A percentile compares a stretch with the other conserved stretches of the same genome.
These are phyloP conservation scores for Beauveria rudraprayagi DNA, from an alignment of 2,329 filamentous ascomycete genomes.

Conservation along the genomic window DNA sequence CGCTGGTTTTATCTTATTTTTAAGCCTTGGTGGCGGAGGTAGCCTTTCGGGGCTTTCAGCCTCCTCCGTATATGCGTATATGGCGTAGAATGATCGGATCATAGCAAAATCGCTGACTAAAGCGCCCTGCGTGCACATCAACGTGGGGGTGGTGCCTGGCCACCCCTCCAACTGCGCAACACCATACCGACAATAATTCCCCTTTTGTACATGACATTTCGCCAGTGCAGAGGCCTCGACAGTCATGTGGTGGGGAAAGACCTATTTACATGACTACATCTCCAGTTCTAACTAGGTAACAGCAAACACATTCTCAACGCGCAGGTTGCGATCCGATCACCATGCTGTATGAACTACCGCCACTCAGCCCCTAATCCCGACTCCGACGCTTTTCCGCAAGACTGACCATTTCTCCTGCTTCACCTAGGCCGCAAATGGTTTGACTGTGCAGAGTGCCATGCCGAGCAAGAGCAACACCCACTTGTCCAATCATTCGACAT, in stretches of 20 bases:
- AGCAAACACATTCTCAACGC: constrained; percentile 99
- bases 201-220: not conserved
- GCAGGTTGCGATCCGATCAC: constrained; percentile 89
- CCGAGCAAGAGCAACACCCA: constrained; percentile 68
- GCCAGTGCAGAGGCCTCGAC: not conserved
- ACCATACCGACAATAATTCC: not conserved
- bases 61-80: too few relatives aligned
- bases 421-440: constrained; percentile 85
- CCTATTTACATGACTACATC: not conserved
- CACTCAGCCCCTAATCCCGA: not conserved
- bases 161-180: constrained; percentile 1
- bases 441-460: constrained; percentile 93
- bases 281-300: constrained; percentile 11
- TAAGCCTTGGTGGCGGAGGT: too few relatives aligned
- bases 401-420: not conserved
- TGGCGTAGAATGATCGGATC: too few relatives aligned
- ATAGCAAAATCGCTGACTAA: constrained; percentile 1
- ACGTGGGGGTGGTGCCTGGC: not conserved
- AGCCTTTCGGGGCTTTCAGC: too few relatives aligned
- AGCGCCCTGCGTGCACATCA: not conserved
- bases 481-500: constrained; percentile 77
- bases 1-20: too few relatives aligned
- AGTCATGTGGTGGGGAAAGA: constrained; percentile 29
- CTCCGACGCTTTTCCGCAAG: constrained; percentile 7
- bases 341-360: constrained; percentile 65